A percentile compares a stretch with the other conserved stretches of the same genome.
phyloP scores from a whole-genome alignment of 129 eudicot genomes.

The Escallonia rubra region DNA sequence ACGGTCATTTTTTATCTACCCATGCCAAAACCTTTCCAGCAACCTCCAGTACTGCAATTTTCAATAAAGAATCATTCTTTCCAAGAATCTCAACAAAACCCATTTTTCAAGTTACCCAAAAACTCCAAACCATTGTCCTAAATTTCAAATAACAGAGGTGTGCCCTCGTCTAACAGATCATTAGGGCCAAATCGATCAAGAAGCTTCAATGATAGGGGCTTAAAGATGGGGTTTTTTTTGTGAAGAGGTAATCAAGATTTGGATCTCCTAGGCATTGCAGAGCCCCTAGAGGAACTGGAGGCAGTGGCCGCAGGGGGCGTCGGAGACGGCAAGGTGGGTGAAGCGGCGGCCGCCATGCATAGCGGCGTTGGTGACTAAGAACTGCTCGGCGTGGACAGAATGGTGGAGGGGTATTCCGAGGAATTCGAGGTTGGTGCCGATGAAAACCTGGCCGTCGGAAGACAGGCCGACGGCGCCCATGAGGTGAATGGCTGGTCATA shows the following conservation, averaged over 20 bases:
- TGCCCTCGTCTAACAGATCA: conserved; percentile 55
- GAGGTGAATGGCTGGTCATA: conserved; percentile 58
- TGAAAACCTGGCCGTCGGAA: conserved; percentile 78
- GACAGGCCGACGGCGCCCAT: conserved; percentile 78
- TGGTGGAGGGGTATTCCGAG: conserved; percentile 78
- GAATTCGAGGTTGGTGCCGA: conserved; percentile 79
- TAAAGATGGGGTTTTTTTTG: conserved; percentile 17
- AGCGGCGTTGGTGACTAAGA: conserved; percentile 65
- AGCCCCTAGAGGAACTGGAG: conserved; percentile 88
- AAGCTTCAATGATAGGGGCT: conserved; percentile 32
- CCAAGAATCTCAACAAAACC: too few relatives aligned
- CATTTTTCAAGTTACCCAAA: neutral
- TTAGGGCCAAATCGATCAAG: conserved; percentile 81
- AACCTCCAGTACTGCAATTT: too few relatives aligned
- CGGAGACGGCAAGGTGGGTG: conserved; percentile 61
- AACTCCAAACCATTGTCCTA: conserved; percentile 39
- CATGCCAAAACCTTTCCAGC: too few relatives aligned
- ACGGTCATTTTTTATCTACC: too few relatives aligned
- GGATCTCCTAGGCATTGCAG: conserved; percentile 38
- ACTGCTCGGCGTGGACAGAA: conserved; percentile 89
- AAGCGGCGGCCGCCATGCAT: conserved; percentile 49
- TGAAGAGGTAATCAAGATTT: conserved; percentile 43
- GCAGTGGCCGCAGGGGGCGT: conserved; percentile 98
- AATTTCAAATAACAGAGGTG: conserved; percentile 61
- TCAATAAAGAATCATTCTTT: too few relatives aligned